Conservation (phyloP, 192 early-diverging fungal genomes). For the Coemansia sp. region DNA sequence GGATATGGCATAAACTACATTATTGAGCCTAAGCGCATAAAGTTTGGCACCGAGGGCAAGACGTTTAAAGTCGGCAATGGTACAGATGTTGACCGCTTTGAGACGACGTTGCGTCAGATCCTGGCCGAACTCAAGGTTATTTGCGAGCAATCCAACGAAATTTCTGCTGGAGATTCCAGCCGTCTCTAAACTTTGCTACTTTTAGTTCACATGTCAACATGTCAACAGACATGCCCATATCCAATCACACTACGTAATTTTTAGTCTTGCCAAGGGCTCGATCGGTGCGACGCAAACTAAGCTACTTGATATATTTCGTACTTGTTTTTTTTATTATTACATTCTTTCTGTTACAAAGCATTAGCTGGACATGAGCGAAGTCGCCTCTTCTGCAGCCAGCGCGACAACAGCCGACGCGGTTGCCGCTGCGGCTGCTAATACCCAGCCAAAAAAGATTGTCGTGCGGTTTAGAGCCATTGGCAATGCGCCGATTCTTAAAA, state of each 20-base stretch:
- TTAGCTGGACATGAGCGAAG: constrained; percentile 11
- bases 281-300: too few relatives aligned
- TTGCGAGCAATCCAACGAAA: constrained; percentile 27
- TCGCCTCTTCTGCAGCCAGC: constrained; percentile 5
- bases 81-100: constrained; percentile 26
- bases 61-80: constrained; percentile 24
- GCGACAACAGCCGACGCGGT: constrained; percentile 12
- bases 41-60: constrained; percentile 85
- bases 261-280: too few relatives aligned
- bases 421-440: constrained; percentile 2
- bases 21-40: constrained; percentile 63
- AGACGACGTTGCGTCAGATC: constrained; percentile 17
- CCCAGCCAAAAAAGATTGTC: constrained; percentile 62
- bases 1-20: constrained; percentile 91
- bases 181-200: constrained; percentile 13
- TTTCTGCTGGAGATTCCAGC: constrained; percentile 7
- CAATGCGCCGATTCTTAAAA: constrained; percentile 89
- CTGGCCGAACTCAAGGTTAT: constrained; percentile 29
- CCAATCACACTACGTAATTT: neutral
- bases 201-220: neutral
- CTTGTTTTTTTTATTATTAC: neutral
- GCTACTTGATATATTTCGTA: too few relatives aligned
- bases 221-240: neutral
- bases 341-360: neutral
- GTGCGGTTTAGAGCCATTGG: constrained; percentile 84